A percentile compares a stretch with the other conserved stretches of the same genome.
These are phyloP conservation scores for Truncatella angustata DNA, from an alignment of 2,329 filamentous ascomycete genomes.

Conservation along the genomic window DNA sequence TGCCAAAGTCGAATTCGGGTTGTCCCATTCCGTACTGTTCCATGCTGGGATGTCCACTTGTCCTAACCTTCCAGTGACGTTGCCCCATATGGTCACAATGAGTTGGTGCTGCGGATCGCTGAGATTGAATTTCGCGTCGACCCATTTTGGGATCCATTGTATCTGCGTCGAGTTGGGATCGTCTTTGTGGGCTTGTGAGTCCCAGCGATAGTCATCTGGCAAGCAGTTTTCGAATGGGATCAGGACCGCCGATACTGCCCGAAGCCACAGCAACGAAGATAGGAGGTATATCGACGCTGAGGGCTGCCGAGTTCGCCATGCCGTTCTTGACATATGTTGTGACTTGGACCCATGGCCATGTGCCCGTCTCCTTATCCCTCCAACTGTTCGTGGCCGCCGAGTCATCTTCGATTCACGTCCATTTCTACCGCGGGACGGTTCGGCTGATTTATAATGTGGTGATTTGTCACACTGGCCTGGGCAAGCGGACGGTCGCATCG, in stretches of 20 bases:
- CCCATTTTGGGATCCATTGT: slow-evolving; percentile 75
- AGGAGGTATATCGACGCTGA: slow-evolving; percentile 27
- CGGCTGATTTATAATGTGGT: slow-evolving; percentile 10
- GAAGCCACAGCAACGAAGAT: slow-evolving; percentile 34
- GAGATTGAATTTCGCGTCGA: slow-evolving; percentile 73
- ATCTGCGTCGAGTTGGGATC: slow-evolving; percentile 54
- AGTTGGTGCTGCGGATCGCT: slow-evolving; percentile 61
- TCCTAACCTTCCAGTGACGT: slow-evolving; percentile 74
- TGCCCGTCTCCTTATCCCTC: background rate
- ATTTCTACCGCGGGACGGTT: background rate
- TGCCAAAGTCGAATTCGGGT: slow-evolving; percentile 57
- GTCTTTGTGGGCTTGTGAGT: slow-evolving; percentile 24
- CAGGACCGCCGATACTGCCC: slow-evolving; percentile 59
- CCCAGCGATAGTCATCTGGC: slow-evolving; percentile 54
- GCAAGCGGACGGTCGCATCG: slow-evolving; percentile 22
- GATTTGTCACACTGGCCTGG: slow-evolving; percentile 12
- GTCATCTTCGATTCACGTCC: background rate
- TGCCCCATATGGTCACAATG: slow-evolving; percentile 81
- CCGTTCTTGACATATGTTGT: background rate
- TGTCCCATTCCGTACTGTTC: slow-evolving; percentile 56
- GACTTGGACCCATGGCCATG: background rate
- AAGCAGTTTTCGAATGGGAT: slow-evolving; percentile 87
- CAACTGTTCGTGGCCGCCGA: background rate
- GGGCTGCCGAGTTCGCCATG: slow-evolving; percentile 16
- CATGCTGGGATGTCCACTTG: slow-evolving; percentile 57